phyloP scores from a whole-genome alignment of 116 monocot species.

The Papilionanthe hybrid region DNA sequence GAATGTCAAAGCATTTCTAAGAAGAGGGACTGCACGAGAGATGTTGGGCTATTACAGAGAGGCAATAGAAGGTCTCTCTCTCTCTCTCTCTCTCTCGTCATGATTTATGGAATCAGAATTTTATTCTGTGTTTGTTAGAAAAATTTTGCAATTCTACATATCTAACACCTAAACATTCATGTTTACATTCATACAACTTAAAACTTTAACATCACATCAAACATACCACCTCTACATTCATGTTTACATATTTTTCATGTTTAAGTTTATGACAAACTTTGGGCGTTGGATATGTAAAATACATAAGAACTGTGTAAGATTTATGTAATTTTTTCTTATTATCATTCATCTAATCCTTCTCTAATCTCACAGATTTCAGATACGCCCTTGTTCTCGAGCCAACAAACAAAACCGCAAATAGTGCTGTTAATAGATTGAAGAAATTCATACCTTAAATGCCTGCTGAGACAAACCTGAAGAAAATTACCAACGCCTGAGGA shows the following conservation, averaged over 20 bases:
- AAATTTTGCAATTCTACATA: too few relatives aligned
- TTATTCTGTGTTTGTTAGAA: too few relatives aligned
- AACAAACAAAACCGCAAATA: slow-evolving; percentile 78
- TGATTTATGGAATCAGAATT: too few relatives aligned
- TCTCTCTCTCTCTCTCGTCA: background rate
- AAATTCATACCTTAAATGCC: slow-evolving; percentile 53
- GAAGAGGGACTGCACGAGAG: slow-evolving; percentile 94
- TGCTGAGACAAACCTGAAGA: background rate
- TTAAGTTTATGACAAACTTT: too few relatives aligned
- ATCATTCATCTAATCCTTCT: background rate
- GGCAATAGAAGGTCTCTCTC: slow-evolving; percentile 78
- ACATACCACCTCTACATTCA: too few relatives aligned
- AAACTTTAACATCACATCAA: too few relatives aligned
- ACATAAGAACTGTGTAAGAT: too few relatives aligned
- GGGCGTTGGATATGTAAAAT: too few relatives aligned
- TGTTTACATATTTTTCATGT: too few relatives aligned
- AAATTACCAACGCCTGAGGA: background rate
- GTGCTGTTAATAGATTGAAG: slow-evolving; percentile 67
- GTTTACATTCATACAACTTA: too few relatives aligned
- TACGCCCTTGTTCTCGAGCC: slow-evolving; percentile 94
- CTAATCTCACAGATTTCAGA: slow-evolving; percentile 64
- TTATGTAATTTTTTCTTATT: background rate
- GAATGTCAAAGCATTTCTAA: slow-evolving; percentile 92
- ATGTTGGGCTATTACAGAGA: slow-evolving; percentile 88
- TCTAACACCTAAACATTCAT: too few relatives aligned